A percentile compares a stretch with the other conserved stretches of the same genome.
Evolutionary conservation across 2,329 filamentous ascomycete genomes (phyloP).

Genomic region (Pseudogymnoascus sp.): DNA sequence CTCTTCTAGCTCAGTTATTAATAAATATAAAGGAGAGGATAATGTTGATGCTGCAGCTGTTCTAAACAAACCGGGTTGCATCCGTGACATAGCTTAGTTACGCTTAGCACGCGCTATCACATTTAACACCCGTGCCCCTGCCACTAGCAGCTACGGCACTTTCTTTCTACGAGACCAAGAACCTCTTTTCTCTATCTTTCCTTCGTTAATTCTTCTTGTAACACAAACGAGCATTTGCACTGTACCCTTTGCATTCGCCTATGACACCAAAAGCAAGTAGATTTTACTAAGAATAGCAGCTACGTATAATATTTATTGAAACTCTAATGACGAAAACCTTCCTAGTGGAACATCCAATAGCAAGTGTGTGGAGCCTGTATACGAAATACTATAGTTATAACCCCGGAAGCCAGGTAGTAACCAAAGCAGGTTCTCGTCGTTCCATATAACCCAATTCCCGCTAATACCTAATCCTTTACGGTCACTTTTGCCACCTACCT

Average conservation of each 20-base stretch:
- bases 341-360: background rate
- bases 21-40: background rate
- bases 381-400: conserved; percentile 12
- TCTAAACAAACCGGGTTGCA: background rate
- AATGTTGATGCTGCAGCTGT: background rate
- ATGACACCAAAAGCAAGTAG: no score
- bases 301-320: background rate
- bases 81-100: background rate
- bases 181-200: background rate
- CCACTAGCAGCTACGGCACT: background rate
- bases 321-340: background rate
- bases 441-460: conserved; percentile 12
- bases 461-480: conserved; percentile 14
- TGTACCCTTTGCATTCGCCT: no score
- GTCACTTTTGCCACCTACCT: conserved; percentile 12
- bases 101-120: background rate
- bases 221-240: no score
- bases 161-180: background rate
- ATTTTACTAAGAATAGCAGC: background rate
- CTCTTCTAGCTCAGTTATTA: conserved; percentile 2
- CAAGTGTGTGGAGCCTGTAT: conserved; percentile 14
- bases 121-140: background rate
- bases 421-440: conserved; percentile 17
- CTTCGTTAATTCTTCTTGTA: no score
- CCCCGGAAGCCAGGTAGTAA: conserved; percentile 16